Conservation (phyloP, 2,329 filamentous ascomycete species). For the Thelonectria blattea region DNA sequence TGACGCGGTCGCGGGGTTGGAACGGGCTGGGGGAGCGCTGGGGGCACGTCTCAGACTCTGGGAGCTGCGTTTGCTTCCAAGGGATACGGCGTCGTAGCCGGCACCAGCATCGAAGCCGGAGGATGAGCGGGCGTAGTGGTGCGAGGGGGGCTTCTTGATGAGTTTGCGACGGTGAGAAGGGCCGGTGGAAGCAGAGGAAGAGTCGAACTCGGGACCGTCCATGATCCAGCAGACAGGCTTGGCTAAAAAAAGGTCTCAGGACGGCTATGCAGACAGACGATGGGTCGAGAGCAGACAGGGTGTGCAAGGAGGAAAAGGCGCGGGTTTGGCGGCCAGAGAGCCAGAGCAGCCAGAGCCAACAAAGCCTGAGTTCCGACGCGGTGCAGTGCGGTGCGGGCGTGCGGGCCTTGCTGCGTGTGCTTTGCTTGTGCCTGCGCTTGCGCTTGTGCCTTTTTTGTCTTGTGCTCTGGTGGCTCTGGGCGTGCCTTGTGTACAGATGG, state of each 20-base stretch:
- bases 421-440: slow-evolving; percentile 21
- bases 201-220: slow-evolving; percentile 51
- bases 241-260: slow-evolving; percentile 39
- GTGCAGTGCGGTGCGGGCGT: slow-evolving; percentile 27
- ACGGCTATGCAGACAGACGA: slow-evolving; percentile 35
- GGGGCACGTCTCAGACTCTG: slow-evolving; percentile 66
- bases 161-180: slow-evolving; percentile 64
- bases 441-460: slow-evolving; percentile 11
- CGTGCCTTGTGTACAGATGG: background rate
- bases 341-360: slow-evolving; percentile 29
- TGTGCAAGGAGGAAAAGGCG: slow-evolving; percentile 34
- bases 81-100: slow-evolving; percentile 59
- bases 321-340: slow-evolving; percentile 22
- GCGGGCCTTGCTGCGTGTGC: slow-evolving; percentile 19
- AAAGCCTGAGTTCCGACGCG: slow-evolving; percentile 32
- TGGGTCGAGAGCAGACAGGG: slow-evolving; percentile 38
- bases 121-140: slow-evolving; percentile 54
- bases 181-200: slow-evolving; percentile 48
- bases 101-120: slow-evolving; percentile 55
- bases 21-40: slow-evolving; percentile 61
- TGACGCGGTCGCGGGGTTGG: slow-evolving; percentile 56
- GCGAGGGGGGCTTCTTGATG: slow-evolving; percentile 65
- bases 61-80: slow-evolving; percentile 69
- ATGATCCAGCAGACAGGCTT: slow-evolving; percentile 49
- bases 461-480: slow-evolving; percentile 7